Evolutionary conservation across 2,329 filamentous ascomycete species (phyloP), one percentile per base, ranked within the genome.

Genomic region (Macrophomina pseudophaseolina): DNA sequence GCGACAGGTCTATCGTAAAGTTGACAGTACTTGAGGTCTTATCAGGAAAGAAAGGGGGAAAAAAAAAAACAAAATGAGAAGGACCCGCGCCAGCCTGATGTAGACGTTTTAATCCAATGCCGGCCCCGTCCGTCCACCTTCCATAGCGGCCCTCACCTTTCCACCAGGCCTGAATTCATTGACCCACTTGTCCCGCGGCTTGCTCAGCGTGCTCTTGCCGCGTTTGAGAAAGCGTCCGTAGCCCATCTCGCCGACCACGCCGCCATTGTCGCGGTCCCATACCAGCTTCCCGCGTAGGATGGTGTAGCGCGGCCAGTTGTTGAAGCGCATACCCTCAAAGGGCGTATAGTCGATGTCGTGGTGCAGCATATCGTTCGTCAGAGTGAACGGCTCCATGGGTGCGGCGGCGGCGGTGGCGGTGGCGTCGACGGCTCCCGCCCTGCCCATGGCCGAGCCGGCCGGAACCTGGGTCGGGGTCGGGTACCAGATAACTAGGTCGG

Each of bases 321-420:
- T 80, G 48, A 90, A 71, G n/a, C 72, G 76, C 58, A 79, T 80
- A 0, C 87, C 86, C 72, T 89, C 87, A 70, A 85, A 89, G 0
- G 87, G 87, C 8, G 87, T 88, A 71, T 89, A 88, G 71, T 90
- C 87, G 2, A 87, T 83, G 68, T 86, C 81, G 72, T 89, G 87
- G 74, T 90, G 87, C 69, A 89, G 73, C 76, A 84, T 83, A 7
- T 78, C 77, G 70, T 88, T 87, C 48, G 75, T 84, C 66, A 86
- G 67, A 28, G 71, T 74, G 68, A 86, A 81, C 12, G 78, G 74
- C 18, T 82, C 72, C 70, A 82, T 69, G 8, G 42, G 2, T n/a
- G 33, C 32, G 42, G 82, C 81, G 1, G 81, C 80, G 69, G 82
- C 81, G 63, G 77, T 78, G 1, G 79, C 80, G 4, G 80, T 80